Evolutionary conservation across 2,329 filamentous ascomycete genomes (phyloP).

Genomic region (Cytospora paraplurivora): DNA sequence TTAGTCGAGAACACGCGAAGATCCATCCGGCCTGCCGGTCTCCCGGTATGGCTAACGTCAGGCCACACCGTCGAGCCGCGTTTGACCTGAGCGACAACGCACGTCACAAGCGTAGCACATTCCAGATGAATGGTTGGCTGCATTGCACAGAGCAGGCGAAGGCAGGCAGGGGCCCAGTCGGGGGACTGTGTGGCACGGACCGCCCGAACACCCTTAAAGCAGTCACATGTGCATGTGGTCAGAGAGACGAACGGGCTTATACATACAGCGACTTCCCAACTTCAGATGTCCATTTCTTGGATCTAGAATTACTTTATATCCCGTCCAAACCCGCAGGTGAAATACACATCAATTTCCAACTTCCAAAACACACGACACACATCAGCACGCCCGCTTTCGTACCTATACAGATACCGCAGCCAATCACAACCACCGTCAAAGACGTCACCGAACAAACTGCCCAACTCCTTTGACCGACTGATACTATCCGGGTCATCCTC

Average conservation of each 20-base stretch:
- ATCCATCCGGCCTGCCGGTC: too few relatives aligned
- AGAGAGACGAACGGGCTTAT: not conserved
- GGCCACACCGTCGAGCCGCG: not conserved
- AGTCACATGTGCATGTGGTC: not conserved
- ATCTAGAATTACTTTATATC: not conserved
- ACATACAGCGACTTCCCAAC: not conserved
- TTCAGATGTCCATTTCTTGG: not conserved
- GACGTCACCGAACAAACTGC: not conserved
- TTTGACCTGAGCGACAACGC: not conserved
- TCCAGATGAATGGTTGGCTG: not conserved
- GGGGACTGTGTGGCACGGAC: not conserved
- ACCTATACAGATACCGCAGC: not conserved
- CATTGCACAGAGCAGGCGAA: too few relatives aligned
- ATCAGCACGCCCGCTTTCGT: not conserved
- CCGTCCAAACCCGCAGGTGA: not conserved
- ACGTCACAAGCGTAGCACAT: not conserved
- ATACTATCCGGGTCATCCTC: not conserved
- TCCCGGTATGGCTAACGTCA: not conserved
- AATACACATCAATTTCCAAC: not conserved
- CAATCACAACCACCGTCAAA: not conserved
- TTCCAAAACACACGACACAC: not conserved
- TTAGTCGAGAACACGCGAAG: not conserved
- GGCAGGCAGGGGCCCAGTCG: not conserved
- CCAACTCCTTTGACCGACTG: conserved; percentile 2
- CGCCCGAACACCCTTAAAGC: not conserved